phyloP scores from a whole-genome alignment of 2,329 filamentous ascomycete species.

The Colletotrichum sp. region DNA sequence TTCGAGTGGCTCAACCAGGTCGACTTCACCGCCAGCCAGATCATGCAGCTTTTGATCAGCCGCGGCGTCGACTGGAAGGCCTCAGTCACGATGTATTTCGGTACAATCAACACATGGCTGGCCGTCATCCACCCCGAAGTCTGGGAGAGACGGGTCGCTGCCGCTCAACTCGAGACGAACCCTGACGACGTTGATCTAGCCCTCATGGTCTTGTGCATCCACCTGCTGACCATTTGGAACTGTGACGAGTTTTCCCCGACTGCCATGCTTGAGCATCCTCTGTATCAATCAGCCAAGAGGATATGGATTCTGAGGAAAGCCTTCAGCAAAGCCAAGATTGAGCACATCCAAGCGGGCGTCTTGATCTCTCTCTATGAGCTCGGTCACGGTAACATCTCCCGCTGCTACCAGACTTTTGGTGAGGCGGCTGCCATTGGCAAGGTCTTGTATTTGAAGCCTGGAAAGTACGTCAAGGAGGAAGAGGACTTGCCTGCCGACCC shows the following conservation, averaged over 20 bases:
- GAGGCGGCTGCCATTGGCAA: slow-evolving; percentile 43
- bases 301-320: slow-evolving; percentile 39
- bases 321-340: slow-evolving; percentile 38
- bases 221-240: slow-evolving; percentile 40
- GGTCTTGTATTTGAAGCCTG: slow-evolving; percentile 39
- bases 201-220: slow-evolving; percentile 47
- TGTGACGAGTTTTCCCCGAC: slow-evolving; percentile 39
- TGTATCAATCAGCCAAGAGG: slow-evolving; percentile 44
- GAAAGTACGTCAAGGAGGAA: slow-evolving; percentile 36
- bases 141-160: slow-evolving; percentile 32
- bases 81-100: slow-evolving; percentile 41
- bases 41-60: slow-evolving; percentile 41
- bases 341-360: slow-evolving; percentile 45
- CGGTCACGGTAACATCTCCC: slow-evolving; percentile 44
- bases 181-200: slow-evolving; percentile 35
- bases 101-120: slow-evolving; percentile 46
- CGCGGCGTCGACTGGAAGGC: slow-evolving; percentile 41
- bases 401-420: slow-evolving; percentile 47
- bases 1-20: slow-evolving; percentile 32
- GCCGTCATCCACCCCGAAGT: slow-evolving; percentile 41
- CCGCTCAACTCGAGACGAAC: slow-evolving; percentile 30
- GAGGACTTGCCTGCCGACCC: slow-evolving; percentile 30
- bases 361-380: slow-evolving; percentile 49
- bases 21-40: slow-evolving; percentile 40
- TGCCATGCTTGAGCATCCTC: slow-evolving; percentile 43